These are phyloP conservation scores for Entonaema liquescens DNA, from an alignment of 495 filamentous ascomycete genomes.

Conservation along the genomic window DNA sequence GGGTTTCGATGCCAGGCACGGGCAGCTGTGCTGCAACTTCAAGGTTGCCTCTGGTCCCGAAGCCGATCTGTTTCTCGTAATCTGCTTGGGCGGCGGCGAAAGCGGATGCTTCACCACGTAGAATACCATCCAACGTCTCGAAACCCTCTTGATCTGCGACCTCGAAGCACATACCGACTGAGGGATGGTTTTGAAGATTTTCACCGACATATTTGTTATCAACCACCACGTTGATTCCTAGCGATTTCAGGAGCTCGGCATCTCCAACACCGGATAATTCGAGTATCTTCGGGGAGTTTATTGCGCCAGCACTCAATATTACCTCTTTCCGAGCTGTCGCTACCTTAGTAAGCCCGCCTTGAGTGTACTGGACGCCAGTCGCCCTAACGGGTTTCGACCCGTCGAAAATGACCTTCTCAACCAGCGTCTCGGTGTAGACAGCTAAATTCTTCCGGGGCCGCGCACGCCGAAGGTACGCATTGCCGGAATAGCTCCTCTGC, in stretches of 20 bases:
- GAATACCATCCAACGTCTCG: neutral
- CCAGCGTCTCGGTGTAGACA: neutral
- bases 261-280: neutral
- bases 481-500: conserved; percentile 6
- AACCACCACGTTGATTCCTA: neutral
- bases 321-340: neutral
- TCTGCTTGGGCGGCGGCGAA: neutral
- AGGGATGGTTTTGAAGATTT: neutral
- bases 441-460: neutral
- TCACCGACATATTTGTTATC: neutral
- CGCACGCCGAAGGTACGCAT: neutral
- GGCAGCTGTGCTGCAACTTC: neutral
- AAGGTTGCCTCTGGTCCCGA: neutral
- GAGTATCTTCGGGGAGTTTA: neutral
- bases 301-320: neutral
- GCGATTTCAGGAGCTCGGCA: neutral
- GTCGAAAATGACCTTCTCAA: neutral
- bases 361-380: neutral
- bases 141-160: neutral
- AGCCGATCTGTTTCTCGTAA: neutral
- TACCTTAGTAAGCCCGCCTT: neutral
- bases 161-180: neutral
- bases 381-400: neutral
- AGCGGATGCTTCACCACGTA: neutral
- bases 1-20: neutral